phyloP scores from a whole-genome alignment of 768 basidiomycete genomes.

The Naganishia friedmannii region DNA sequence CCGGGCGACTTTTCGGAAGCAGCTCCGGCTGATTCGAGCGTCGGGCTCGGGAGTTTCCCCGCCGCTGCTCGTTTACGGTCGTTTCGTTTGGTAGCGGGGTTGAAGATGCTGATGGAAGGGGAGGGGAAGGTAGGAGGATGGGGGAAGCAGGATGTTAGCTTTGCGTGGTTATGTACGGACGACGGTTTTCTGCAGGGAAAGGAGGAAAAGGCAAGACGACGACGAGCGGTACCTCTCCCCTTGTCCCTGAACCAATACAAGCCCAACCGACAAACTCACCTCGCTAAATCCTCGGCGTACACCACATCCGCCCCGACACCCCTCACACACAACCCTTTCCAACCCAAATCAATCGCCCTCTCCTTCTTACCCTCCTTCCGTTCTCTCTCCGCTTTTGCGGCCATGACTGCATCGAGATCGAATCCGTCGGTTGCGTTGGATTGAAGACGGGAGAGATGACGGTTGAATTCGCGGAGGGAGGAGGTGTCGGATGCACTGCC shows the following conservation, averaged over 20 bases:
- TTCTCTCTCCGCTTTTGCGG: conserved; percentile 19
- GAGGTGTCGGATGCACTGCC: conserved; percentile 15
- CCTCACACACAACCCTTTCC: conserved; percentile 22
- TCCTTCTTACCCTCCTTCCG: conserved; percentile 18
- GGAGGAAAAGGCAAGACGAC: no score
- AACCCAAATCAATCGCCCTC: conserved; percentile 8
- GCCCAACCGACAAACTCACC: conserved; percentile 3
- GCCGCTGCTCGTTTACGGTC: conserved; percentile 23
- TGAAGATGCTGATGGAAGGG: conserved; percentile 22
- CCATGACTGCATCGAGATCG: conserved; percentile 22
- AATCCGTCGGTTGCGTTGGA: conserved; percentile 20
- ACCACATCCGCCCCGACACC: conserved; percentile 27
- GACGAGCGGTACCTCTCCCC: no score
- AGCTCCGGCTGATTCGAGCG: conserved; percentile 17
- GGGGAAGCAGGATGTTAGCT: neutral
- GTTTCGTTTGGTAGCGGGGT: conserved; percentile 29
- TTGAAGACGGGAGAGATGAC: conserved; percentile 10
- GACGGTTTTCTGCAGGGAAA: no score
- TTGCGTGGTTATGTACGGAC: no score
- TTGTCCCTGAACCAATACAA: no score
- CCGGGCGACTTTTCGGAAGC: conserved; percentile 14
- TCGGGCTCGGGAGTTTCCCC: conserved; percentile 9
- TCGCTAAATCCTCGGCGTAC: conserved; percentile 22
- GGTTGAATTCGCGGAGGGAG: conserved; percentile 17
- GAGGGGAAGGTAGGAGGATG: conserved; percentile 4